A percentile compares a stretch with the other conserved stretches of the same genome.
phyloP scores from a whole-genome alignment of 2,329 filamentous ascomycete genomes.

The Microsporum canis region DNA sequence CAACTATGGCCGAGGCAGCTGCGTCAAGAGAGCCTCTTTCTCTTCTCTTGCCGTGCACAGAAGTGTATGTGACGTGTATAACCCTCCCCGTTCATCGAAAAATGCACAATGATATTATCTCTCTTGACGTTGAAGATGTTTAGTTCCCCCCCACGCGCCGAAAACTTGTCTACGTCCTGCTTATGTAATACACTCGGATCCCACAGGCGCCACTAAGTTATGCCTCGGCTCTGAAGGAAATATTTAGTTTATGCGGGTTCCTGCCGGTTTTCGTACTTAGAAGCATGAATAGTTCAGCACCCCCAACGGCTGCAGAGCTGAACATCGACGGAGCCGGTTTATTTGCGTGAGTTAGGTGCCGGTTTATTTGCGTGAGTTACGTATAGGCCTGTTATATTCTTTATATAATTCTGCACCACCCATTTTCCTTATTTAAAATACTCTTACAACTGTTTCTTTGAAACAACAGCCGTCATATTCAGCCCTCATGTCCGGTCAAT shows the following conservation, averaged over 20 bases:
- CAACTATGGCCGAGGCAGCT: not conserved
- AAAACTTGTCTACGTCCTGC: not conserved
- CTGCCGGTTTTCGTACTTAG: not conserved
- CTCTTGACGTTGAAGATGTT: not conserved
- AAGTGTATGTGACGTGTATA: not conserved
- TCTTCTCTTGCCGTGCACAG: not conserved
- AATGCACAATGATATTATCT: not conserved
- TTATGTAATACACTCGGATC: not conserved
- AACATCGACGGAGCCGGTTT: not conserved
- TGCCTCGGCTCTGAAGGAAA: not conserved
- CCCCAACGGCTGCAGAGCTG: not conserved
- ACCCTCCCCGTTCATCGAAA: not conserved
- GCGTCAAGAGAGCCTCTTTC: not conserved
- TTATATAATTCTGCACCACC: not conserved
- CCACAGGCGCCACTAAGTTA: not conserved
- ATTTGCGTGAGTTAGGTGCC: not conserved
- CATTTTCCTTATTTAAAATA: not conserved
- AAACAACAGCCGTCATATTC: not conserved
- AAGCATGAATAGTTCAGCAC: not conserved
- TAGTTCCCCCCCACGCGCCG: not conserved
- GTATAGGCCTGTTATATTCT: not conserved
- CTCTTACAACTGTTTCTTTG: not conserved
- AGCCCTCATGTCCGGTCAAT: constrained; percentile 41
- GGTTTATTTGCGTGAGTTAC: not conserved
- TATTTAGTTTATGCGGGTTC: not conserved